These are phyloP conservation scores for Claviceps sp. DNA, from an alignment of 2,329 filamentous ascomycete species.

Conservation along the genomic window DNA sequence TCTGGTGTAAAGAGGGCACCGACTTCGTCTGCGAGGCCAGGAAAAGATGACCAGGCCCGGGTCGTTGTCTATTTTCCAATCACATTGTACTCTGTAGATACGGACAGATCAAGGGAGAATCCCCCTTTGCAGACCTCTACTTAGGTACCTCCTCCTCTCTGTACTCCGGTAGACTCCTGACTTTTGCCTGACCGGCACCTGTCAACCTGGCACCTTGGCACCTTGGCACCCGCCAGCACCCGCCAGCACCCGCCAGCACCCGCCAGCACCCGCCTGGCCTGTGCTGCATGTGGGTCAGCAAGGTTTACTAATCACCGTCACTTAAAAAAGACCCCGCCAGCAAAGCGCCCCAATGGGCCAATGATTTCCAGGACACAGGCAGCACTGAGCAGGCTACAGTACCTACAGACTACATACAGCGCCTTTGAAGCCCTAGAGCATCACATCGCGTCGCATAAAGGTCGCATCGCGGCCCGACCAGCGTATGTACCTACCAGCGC, in stretches of 20 bases:
- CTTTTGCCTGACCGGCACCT: not conserved
- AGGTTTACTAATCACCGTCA: no score
- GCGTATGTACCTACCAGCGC: no score
- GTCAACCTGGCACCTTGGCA: not conserved
- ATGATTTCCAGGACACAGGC: not conserved
- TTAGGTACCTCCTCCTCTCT: no score
- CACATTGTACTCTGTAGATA: not conserved
- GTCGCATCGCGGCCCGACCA: slow-evolving; percentile 1
- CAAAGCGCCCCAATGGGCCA: not conserved
- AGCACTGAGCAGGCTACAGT: no score
- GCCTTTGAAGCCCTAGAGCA: not conserved
- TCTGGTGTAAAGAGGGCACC: no score
- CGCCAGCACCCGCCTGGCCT: not conserved
- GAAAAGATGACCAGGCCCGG: no score
- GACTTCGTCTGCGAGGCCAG: no score
- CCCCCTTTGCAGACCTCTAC: not conserved
- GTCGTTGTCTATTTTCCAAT: not conserved
- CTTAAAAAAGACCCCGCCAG: no score
- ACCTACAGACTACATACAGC: not conserved
- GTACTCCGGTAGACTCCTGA: no score
- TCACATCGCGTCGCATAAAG: not conserved
- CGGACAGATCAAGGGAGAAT: not conserved
- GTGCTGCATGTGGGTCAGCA: not conserved
- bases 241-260: not conserved
- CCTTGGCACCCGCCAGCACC: not conserved